Percentiles rank a stretch among this genome's conserved stretches.
These are phyloP conservation scores for Fusarium bulbicola DNA, from an alignment of 2,329 filamentous ascomycete genomes.

Conservation along the genomic window DNA sequence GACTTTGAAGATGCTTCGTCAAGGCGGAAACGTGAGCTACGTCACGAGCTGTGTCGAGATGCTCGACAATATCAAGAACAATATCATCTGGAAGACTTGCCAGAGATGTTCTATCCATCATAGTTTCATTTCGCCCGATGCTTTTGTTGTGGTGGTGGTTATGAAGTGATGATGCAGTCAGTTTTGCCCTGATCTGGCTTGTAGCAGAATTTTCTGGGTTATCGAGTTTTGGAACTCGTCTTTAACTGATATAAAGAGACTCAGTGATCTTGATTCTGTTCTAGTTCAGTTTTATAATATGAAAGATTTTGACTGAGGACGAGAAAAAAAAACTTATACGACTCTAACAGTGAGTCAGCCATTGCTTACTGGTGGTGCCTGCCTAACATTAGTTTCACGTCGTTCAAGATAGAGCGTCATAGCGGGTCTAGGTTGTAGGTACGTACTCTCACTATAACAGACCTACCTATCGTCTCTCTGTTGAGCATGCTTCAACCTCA, in stretches of 20 bases:
- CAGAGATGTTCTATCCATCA: constrained; percentile 47
- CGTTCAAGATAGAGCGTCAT: constrained; percentile 4
- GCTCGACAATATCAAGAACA: constrained; percentile 57
- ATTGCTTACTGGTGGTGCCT: neutral
- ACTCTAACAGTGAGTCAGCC: constrained; percentile 1
- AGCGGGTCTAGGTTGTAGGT: constrained; percentile 11
- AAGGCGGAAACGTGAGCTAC: constrained; percentile 53
- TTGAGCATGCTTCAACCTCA: neutral
- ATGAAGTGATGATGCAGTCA: constrained; percentile 19
- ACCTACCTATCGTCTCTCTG: neutral
- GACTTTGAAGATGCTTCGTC: constrained; percentile 50
- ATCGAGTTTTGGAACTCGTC: neutral
- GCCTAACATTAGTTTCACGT: neutral
- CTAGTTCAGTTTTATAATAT: neutral
- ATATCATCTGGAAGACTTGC: constrained; percentile 60
- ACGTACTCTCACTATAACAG: neutral
- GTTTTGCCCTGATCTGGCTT: neutral
- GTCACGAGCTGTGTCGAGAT: constrained; percentile 60
- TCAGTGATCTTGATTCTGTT: neutral
- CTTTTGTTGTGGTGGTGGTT: neutral
- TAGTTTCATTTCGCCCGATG: constrained; percentile 22
- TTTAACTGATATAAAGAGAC: neutral
- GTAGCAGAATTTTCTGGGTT: neutral
- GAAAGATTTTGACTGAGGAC: neutral
- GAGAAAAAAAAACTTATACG: neutral